Conservation (phyloP, 345 rosid genomes). For the Arabis alpina region DNA sequence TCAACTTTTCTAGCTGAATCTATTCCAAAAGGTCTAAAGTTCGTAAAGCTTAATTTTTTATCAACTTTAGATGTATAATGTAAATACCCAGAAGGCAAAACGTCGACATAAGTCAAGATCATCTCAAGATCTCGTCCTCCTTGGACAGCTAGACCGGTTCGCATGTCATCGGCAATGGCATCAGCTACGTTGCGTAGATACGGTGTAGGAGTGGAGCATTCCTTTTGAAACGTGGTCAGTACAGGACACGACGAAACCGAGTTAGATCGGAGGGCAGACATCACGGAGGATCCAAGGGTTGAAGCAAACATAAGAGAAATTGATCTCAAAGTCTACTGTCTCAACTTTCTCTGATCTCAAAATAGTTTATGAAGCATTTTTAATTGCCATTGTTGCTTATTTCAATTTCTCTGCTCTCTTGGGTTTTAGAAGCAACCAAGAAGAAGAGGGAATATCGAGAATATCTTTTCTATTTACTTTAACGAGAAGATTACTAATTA, state of each 20-base stretch:
- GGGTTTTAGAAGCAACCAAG: too few relatives aligned
- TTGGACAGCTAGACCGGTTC: slow-evolving; percentile 70
- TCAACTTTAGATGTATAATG: background rate
- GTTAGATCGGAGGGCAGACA: slow-evolving; percentile 58
- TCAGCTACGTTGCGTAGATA: slow-evolving; percentile 70
- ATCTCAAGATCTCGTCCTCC: slow-evolving; percentile 79
- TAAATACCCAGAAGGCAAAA: slow-evolving; percentile 70
- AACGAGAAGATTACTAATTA: too few relatives aligned
- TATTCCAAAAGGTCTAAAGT: background rate
- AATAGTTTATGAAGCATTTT: too few relatives aligned
- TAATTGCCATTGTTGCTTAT: too few relatives aligned
- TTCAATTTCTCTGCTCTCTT: too few relatives aligned
- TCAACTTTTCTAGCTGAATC: too few relatives aligned
- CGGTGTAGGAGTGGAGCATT: slow-evolving; percentile 73
- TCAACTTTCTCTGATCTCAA: too few relatives aligned
- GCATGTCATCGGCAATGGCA: slow-evolving; percentile 69
- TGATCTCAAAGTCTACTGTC: background rate
- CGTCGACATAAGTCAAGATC: slow-evolving; percentile 79
- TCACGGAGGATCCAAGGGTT: slow-evolving; percentile 49
- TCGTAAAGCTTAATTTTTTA: background rate
- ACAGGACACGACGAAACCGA: slow-evolving; percentile 54
- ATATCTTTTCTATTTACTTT: too few relatives aligned
- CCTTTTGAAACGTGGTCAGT: slow-evolving; percentile 60
- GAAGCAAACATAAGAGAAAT: slow-evolving; percentile 48
- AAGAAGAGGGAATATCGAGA: too few relatives aligned